phyloP scores from a whole-genome alignment of 345 rosid genomes.

The Gossypium australe region DNA sequence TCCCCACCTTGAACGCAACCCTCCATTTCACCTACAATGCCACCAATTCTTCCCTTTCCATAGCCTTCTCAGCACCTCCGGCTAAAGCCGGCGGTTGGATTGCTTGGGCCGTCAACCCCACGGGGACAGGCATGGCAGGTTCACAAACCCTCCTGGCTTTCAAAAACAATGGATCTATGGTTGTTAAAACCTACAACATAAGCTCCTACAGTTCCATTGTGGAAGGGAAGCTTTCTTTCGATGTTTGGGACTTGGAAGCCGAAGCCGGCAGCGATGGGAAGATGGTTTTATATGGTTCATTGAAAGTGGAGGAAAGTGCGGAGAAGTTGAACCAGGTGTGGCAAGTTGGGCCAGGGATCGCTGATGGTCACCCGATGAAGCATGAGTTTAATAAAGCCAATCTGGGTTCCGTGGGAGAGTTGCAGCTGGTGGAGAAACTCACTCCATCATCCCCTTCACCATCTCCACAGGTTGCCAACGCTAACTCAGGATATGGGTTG shows the following conservation, averaged over 20 bases:
- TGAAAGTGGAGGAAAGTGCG: conserved; percentile 49
- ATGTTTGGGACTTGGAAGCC: conserved; percentile 46
- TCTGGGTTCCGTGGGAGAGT: conserved; percentile 16
- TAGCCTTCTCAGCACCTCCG: conserved; percentile 66
- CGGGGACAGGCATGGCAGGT: conserved; percentile 46
- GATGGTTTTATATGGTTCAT: conserved; percentile 38
- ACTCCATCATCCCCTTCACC: not conserved
- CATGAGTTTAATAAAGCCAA: conserved; percentile 30
- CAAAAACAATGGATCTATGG: conserved; percentile 27
- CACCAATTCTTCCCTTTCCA: conserved; percentile 64
- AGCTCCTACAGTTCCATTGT: conserved; percentile 16
- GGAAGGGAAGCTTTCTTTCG: conserved; percentile 40
- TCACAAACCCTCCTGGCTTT: conserved; percentile 61
- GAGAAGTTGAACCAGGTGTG: conserved; percentile 66
- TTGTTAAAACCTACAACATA: conserved; percentile 51
- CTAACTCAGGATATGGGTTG: not conserved
- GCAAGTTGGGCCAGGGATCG: conserved; percentile 63
- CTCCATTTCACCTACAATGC: conserved; percentile 71
- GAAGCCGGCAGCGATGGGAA: conserved; percentile 30
- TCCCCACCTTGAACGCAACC: conserved; percentile 42
- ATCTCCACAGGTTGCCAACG: not conserved
- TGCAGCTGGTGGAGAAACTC: conserved; percentile 24
- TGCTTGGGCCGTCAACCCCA: conserved; percentile 79
- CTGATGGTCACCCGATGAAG: conserved; percentile 20
- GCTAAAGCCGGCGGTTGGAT: conserved; percentile 51